A percentile compares a stretch with the other conserved stretches of the same genome.
Conservation (phyloP, 2,329 filamentous ascomycete species). For the Aspergillus piperis region DNA sequence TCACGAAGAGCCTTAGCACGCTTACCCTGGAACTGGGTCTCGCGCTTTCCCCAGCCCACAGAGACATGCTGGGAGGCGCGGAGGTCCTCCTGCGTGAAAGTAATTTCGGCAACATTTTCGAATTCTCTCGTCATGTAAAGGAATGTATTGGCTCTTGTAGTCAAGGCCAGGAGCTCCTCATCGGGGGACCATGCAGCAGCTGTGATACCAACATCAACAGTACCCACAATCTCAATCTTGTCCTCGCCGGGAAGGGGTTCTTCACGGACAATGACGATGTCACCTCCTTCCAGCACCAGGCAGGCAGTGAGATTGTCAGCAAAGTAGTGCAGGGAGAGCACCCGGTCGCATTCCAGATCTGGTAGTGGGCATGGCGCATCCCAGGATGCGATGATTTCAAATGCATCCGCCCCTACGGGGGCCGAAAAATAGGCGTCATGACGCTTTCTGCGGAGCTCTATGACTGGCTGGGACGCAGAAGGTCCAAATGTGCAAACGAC, state of each 20-base stretch:
- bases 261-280: conserved; percentile 84
- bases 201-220: conserved; percentile 86
- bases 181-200: conserved; percentile 94
- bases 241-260: conserved; percentile 66
- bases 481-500: conserved; percentile 85
- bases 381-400: conserved; percentile 74
- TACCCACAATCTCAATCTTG: conserved; percentile 91
- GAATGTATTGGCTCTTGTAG: conserved; percentile 75
- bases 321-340: conserved; percentile 82
- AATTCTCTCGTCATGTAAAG: conserved; percentile 93
- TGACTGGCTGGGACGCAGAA: conserved; percentile 65
- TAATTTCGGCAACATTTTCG: conserved; percentile 75
- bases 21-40: conserved; percentile 95
- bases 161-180: conserved; percentile 83
- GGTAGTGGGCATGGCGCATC: conserved; percentile 80
- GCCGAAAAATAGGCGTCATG: conserved; percentile 42
- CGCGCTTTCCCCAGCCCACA: conserved; percentile 96
- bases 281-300: conserved; percentile 83
- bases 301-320: conserved; percentile 75
- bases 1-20: conserved; percentile 84
- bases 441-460: conserved; percentile 66
- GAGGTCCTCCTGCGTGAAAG: conserved; percentile 73
- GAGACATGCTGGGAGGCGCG: conserved; percentile 91
- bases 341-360: conserved; percentile 70
- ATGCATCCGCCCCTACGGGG: conserved; percentile 42